phyloP scores from a whole-genome alignment of 2,329 filamentous ascomycete genomes.

The Scytalidium lignicola region DNA sequence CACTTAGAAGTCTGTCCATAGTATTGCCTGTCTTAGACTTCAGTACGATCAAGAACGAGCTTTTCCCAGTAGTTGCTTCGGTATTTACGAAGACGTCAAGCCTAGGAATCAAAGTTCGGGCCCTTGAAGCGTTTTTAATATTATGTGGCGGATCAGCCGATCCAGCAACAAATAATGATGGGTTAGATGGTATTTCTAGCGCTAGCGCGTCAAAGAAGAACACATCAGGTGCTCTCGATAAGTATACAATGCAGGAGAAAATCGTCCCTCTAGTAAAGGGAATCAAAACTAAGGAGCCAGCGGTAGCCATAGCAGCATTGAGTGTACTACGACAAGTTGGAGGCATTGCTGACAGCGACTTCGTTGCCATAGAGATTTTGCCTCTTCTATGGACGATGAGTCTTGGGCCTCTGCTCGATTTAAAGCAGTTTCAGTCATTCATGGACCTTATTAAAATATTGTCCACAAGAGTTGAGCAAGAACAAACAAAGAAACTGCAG shows the following conservation, averaged over 20 bases:
- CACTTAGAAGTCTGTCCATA: constrained; percentile 69
- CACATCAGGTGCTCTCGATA: constrained; percentile 79
- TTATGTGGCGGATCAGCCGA: constrained; percentile 73
- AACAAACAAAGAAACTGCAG: constrained; percentile 83
- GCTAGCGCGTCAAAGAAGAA: constrained; percentile 47
- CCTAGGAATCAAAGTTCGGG: constrained; percentile 88
- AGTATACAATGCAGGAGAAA: constrained; percentile 98
- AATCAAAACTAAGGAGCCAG: constrained; percentile 97
- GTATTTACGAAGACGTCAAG: constrained; percentile 94
- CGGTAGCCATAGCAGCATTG: constrained; percentile 91
- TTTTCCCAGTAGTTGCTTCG: constrained; percentile 85
- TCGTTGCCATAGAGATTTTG: constrained; percentile 84
- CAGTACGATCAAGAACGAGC: constrained; percentile 91
- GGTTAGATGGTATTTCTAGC: constrained; percentile 65
- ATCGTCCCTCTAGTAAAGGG: constrained; percentile 83
- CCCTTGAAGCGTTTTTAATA: constrained; percentile 82
- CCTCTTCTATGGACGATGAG: constrained; percentile 90
- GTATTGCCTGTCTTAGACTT: constrained; percentile 91
- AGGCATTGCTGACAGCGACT: constrained; percentile 77
- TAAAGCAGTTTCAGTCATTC: constrained; percentile 83
- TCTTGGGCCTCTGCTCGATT: constrained; percentile 79
- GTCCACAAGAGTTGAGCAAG: constrained; percentile 76
- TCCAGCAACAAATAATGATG: constrained; percentile 53
- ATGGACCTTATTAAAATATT: constrained; percentile 83
- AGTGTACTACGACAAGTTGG: constrained; percentile 82